Evolutionary conservation across 108 stramenopile genomes (phyloP), one percentile per base, ranked within the genome.

Genomic region (Conticribra weissflogii): DNA sequence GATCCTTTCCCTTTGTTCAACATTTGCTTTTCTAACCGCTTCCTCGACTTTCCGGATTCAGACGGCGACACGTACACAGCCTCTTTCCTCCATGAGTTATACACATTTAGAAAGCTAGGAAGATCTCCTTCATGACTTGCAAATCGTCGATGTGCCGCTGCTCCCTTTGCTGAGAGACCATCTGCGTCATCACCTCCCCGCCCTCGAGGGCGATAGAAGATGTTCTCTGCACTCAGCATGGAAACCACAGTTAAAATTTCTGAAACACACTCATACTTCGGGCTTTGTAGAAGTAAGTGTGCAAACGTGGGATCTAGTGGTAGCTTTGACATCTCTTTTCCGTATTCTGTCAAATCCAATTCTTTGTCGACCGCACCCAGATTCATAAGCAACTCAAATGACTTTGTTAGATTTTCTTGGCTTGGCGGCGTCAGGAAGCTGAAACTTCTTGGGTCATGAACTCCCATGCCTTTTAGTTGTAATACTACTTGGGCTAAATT

Each of bases 221-320:
- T 72, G 74, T 96, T 96, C 64, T 97, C 97, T 31, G 96, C 96
- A 61, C 92, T 92, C 34, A 98, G 61, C 96, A 98, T 98, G 29
- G 97, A 83, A 27, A 98, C 96, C 0, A 89, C 91, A 23, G 97
- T 96, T 59, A 98, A 75, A 58, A 98, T 88, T 74, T 98, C 98
- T 25, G 83, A 69, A 1, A 85, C 82, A 57, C 98, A 98, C 7
- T 86, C 94, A 74, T 85, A 86, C 45, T 85, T 74, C 12, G 71
- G 25, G 72, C 88, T 87, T 59, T 91, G 83, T 2, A 93, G 62
- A 14, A 95, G 54, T 50, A 95, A 64, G 72, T 95, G 82, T 2
- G 90, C 89, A 76, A 83, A 92, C 0, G 80, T 68, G 0, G 90
- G 91, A 72, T 90, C 90, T 27, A 93, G 70, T 0, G 95, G 95